Conservation (phyloP, 139 green algal species). For the Penium margaritaceum region DNA sequence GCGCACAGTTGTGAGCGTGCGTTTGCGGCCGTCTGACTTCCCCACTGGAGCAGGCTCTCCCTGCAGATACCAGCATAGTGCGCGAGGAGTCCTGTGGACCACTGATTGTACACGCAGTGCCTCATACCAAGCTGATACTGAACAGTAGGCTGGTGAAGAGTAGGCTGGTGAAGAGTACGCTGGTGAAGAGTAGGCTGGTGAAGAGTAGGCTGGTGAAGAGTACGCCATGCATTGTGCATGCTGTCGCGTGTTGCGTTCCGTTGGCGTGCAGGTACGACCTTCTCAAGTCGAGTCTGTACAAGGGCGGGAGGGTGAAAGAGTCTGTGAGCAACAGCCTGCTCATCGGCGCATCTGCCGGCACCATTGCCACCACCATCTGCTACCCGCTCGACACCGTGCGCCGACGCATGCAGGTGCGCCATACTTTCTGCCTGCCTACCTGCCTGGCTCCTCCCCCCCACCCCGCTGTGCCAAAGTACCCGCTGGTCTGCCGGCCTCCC, state of each 20-base stretch:
- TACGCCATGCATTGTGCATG: neutral
- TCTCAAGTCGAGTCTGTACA: constrained; percentile 14
- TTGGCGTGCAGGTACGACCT: constrained; percentile 7
- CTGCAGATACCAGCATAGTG: too few species aligned
- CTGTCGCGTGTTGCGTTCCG: neutral
- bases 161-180: too few species aligned
- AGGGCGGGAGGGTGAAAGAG: neutral
- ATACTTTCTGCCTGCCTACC: neutral
- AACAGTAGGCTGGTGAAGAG: too few species aligned
- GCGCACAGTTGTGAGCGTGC: neutral
- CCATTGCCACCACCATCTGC: constrained; percentile 28
- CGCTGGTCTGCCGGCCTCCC: too few species aligned
- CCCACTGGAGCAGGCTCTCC: too few species aligned
- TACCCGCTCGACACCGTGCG: constrained; percentile 35
- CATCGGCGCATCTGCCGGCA: constrained; percentile 54
- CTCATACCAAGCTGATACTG: neutral
- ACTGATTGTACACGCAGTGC: neutral
- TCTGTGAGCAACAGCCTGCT: constrained; percentile 56
- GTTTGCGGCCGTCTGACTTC: too few species aligned
- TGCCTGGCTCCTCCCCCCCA: neutral
- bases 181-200: too few species aligned
- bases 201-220: neutral
- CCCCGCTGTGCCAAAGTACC: neutral
- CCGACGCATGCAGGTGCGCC: constrained; percentile 26
- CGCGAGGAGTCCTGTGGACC: too few species aligned